Conservation (phyloP, 768 basidiomycete genomes). For the Tephrocybe rancida region DNA sequence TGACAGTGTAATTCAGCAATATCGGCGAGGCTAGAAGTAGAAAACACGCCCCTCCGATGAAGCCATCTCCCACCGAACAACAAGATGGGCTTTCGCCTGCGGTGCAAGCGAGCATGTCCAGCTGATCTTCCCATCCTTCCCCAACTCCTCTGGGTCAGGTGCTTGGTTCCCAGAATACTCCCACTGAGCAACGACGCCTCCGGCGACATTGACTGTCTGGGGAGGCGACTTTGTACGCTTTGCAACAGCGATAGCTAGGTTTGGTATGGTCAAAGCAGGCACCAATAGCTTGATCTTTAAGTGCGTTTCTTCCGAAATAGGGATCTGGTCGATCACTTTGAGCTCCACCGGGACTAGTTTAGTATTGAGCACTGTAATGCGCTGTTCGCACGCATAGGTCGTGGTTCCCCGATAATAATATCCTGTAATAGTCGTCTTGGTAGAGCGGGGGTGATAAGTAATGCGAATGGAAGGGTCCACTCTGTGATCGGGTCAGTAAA, state of each 20-base stretch:
- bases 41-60: neutral
- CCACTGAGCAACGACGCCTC: conserved; percentile 32
- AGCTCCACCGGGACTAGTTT: conserved; percentile 28
- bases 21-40: neutral
- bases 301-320: conserved; percentile 32
- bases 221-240: neutral
- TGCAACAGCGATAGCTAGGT: neutral
- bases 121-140: conserved; percentile 34
- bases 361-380: conserved; percentile 38
- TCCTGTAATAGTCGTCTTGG: conserved; percentile 31
- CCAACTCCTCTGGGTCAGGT: conserved; percentile 19
- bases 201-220: conserved; percentile 21
- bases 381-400: conserved; percentile 31
- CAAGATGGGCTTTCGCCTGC: conserved; percentile 30
- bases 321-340: conserved; percentile 37
- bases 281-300: conserved; percentile 32
- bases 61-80: conserved; percentile 22
- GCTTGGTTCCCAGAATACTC: conserved; percentile 25
- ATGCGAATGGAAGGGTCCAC: conserved; percentile 41
- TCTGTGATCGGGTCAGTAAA: conserved; percentile 19
- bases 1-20: no score
- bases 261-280: conserved; percentile 23
- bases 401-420: conserved; percentile 36
- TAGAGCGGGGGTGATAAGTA: conserved; percentile 37
- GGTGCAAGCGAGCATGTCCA: conserved; percentile 33